Conservation (phyloP, 148 eudicot species). For the Chenopodium formosanum region DNA sequence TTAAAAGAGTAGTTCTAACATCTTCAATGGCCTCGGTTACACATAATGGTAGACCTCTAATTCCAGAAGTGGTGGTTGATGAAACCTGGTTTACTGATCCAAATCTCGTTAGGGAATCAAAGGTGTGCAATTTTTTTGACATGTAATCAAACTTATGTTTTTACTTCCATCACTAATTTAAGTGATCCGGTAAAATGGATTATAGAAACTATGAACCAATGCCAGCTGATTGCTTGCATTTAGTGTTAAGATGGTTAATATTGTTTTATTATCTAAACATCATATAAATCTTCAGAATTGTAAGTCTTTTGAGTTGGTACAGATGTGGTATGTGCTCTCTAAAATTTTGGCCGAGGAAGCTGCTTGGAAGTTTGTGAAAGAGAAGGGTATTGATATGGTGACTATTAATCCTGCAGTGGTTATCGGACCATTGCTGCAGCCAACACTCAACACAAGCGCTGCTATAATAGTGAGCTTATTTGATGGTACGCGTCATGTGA, state of each 20-base stretch:
- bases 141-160: too few species aligned
- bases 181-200: too few species aligned
- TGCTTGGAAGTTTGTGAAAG: constrained; percentile 48
- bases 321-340: constrained; percentile 49
- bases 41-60: too few species aligned
- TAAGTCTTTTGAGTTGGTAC: neutral
- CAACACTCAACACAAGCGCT: constrained; percentile 49
- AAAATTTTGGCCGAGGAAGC: constrained; percentile 62
- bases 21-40: constrained; percentile 41
- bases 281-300: neutral
- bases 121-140: too few species aligned
- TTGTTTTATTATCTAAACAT: too few species aligned
- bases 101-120: too few species aligned
- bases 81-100: too few species aligned
- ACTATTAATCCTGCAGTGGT: constrained; percentile 41
- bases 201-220: neutral
- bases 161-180: too few species aligned
- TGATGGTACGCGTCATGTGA: constrained; percentile 20
- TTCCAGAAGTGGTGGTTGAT: too few species aligned
- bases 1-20: constrained; percentile 24
- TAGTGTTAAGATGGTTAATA: neutral
- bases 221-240: neutral
- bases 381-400: constrained; percentile 52
- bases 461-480: constrained; percentile 37
- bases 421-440: constrained; percentile 54